These are phyloP conservation scores for Vitrella brassicaformis DNA, from an alignment of 73 alveolate genomes.

Conservation along the genomic window DNA sequence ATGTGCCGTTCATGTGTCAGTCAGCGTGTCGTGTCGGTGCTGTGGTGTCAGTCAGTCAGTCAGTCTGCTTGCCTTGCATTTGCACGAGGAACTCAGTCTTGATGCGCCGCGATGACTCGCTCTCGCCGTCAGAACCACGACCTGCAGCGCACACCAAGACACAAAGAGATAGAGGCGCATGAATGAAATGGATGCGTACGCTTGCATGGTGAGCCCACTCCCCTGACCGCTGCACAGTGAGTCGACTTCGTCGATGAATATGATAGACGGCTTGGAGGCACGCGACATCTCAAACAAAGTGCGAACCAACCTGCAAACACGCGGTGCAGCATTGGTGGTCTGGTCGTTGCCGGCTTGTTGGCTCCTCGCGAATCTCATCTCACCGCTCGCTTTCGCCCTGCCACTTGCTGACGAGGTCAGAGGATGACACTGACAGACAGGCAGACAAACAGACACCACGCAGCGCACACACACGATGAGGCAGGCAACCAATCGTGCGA, in stretches of 20 bases:
- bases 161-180: too few relatives aligned
- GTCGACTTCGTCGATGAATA: slow-evolving; percentile 92
- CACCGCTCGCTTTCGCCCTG: slow-evolving; percentile 73
- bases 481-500: too few relatives aligned
- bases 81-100: slow-evolving; percentile 82
- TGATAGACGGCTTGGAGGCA: slow-evolving; percentile 84
- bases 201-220: too few relatives aligned
- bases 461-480: too few relatives aligned
- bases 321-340: too few relatives aligned
- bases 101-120: slow-evolving; percentile 80
- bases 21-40: too few relatives aligned
- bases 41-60: too few relatives aligned
- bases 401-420: slow-evolving; percentile 58
- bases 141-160: too few relatives aligned
- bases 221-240: slow-evolving; percentile 75
- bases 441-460: too few relatives aligned
- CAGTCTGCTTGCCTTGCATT: slow-evolving; percentile 92
- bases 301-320: slow-evolving; percentile 67
- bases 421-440: slow-evolving; percentile 40
- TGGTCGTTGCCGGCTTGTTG: too few relatives aligned
- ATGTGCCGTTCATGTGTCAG: not conserved
- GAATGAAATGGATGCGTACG: too few relatives aligned
- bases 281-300: slow-evolving; percentile 86
- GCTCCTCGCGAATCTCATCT: too few relatives aligned
- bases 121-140: slow-evolving; percentile 86